phyloP scores from a whole-genome alignment of 2,329 filamentous ascomycete genomes.

The Xylariaceae sp. region DNA sequence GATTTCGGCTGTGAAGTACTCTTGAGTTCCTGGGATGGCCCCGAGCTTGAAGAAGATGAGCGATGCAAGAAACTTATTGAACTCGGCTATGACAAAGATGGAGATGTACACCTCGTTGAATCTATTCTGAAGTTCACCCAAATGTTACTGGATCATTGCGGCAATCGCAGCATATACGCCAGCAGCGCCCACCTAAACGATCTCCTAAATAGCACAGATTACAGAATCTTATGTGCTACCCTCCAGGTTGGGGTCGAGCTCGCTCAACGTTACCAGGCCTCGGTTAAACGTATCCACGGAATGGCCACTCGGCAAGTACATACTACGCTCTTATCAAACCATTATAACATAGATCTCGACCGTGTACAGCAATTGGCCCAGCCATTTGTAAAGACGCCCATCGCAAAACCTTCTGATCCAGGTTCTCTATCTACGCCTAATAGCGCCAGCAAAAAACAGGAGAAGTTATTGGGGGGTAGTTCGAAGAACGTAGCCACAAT shows the following conservation, averaged over 20 bases:
- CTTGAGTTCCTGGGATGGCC: slow-evolving; percentile 51
- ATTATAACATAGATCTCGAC: slow-evolving; percentile 77
- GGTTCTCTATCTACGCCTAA: slow-evolving; percentile 49
- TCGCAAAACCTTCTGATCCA: slow-evolving; percentile 49
- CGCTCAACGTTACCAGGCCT: slow-evolving; percentile 87
- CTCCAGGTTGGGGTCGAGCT: slow-evolving; percentile 79
- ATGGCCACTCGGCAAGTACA: slow-evolving; percentile 63
- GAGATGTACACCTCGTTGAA: slow-evolving; percentile 76
- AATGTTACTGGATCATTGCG: slow-evolving; percentile 87
- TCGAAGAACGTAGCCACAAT: slow-evolving; percentile 53
- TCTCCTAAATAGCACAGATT: slow-evolving; percentile 80
- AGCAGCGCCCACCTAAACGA: slow-evolving; percentile 88
- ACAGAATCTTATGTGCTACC: slow-evolving; percentile 71
- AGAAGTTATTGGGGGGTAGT: slow-evolving; percentile 50
- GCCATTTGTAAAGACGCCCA: slow-evolving; percentile 72
- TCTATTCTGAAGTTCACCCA: slow-evolving; percentile 79
- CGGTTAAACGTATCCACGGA: slow-evolving; percentile 67
- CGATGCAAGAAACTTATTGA: slow-evolving; percentile 45
- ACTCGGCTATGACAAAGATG: slow-evolving; percentile 66
- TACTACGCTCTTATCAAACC: slow-evolving; percentile 71
- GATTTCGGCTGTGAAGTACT: slow-evolving; percentile 68
- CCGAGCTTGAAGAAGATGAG: slow-evolving; percentile 43
- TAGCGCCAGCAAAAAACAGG: slow-evolving; percentile 68
- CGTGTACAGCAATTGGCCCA: slow-evolving; percentile 78
- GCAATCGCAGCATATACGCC: slow-evolving; percentile 91